These are phyloP conservation scores for Elsinoe australis DNA, from an alignment of 2,329 filamentous ascomycete genomes.

Conservation along the genomic window DNA sequence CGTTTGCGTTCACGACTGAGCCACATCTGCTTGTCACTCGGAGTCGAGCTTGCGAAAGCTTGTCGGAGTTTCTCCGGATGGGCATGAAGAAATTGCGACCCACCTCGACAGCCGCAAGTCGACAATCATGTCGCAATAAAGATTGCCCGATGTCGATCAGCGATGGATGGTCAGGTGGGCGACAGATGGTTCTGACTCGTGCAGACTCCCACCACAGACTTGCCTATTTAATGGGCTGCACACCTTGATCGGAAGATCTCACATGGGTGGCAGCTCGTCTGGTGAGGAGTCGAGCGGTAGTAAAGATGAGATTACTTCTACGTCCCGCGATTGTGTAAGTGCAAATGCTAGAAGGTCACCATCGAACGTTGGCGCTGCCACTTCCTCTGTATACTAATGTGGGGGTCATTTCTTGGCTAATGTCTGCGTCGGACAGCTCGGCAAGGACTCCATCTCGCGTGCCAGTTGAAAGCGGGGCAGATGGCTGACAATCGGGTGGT, in stretches of 20 bases:
- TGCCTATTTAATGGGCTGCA: not conserved
- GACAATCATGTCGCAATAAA: no score
- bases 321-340: slow-evolving; percentile 4
- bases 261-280: no score
- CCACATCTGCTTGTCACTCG: not conserved
- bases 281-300: not conserved
- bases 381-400: slow-evolving; percentile 3
- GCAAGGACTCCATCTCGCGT: not conserved
- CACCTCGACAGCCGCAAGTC: not conserved
- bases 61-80: not conserved
- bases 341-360: no score
- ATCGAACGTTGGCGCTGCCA: slow-evolving; percentile 10
- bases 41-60: no score
- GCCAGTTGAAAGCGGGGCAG: slow-evolving; percentile 15
- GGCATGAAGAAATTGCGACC: not conserved
- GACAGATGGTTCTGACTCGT: not conserved
- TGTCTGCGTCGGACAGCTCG: slow-evolving; percentile 3
- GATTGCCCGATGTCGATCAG: not conserved
- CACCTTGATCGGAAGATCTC: slow-evolving; percentile 12
- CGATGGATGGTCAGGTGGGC: slow-evolving; percentile 1
- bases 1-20: not conserved
- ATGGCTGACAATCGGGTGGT: slow-evolving; percentile 3
- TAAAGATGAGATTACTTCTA: not conserved
- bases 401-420: slow-evolving; percentile 4
- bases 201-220: slow-evolving; percentile 4